Evolutionary conservation across 164 flowering plant genomes (phyloP).

Genomic region (Berberis thunbergii): DNA sequence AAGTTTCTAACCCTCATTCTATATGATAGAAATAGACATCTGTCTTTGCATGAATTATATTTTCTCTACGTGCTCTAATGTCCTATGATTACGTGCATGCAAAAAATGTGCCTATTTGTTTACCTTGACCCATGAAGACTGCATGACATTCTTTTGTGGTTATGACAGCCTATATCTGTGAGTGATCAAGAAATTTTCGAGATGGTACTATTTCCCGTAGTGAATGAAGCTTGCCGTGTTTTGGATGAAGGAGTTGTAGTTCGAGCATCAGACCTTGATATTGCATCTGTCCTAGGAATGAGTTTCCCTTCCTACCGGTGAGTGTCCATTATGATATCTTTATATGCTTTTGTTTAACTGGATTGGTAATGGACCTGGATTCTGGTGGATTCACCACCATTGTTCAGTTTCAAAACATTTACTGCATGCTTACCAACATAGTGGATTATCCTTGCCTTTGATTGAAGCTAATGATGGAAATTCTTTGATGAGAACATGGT

Average conservation of each 20-base stretch:
- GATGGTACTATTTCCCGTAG: constrained; percentile 92
- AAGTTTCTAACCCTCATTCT: constrained; percentile 37
- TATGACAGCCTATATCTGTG: constrained; percentile 58
- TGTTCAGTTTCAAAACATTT: too few species aligned
- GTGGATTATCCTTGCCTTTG: too few species aligned
- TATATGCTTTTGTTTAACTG: background rate
- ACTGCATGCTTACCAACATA: too few species aligned
- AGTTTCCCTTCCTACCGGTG: constrained; percentile 88
- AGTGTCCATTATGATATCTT: constrained; percentile 11
- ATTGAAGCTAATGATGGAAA: too few species aligned
- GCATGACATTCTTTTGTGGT: background rate
- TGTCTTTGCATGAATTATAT: background rate
- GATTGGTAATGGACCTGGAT: too few species aligned
- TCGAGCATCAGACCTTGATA: constrained; percentile 89
- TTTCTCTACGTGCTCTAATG: background rate
- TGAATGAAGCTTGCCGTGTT: constrained; percentile 93
- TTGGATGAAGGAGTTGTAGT: constrained; percentile 78
- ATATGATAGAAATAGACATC: background rate
- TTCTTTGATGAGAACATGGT: too few species aligned
- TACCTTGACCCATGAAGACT: background rate
- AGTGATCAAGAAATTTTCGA: constrained; percentile 77
- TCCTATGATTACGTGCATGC: background rate
- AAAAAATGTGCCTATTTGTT: background rate
- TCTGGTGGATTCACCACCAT: too few species aligned
- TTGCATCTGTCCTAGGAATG: constrained; percentile 93